Evolutionary conservation across 1,139 yeast species (phyloP).

Genomic region (Kodamaea anthophila): DNA sequence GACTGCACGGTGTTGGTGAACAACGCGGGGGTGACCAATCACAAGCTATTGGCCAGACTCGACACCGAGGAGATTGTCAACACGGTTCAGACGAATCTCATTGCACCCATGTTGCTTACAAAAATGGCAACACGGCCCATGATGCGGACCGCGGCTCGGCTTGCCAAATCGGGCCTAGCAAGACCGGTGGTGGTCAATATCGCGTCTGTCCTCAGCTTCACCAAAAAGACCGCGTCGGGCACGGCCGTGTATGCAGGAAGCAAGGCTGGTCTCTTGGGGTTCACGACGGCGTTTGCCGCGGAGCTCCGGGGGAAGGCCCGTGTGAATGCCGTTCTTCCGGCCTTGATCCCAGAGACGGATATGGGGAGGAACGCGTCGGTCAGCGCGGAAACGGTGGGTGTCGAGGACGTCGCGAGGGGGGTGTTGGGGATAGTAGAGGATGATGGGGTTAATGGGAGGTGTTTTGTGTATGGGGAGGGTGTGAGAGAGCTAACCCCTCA

Average conservation of each 20-base stretch:
- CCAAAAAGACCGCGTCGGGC: constrained; percentile 45
- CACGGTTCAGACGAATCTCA: constrained; percentile 56
- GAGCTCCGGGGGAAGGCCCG: constrained; percentile 54
- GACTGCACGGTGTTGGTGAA: constrained; percentile 52
- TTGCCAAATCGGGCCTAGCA: constrained; percentile 3
- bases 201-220: constrained; percentile 60
- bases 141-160: constrained; percentile 25
- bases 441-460: constrained; percentile 37
- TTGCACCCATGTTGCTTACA: constrained; percentile 58
- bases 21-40: constrained; percentile 78
- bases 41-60: constrained; percentile 46
- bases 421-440: constrained; percentile 25
- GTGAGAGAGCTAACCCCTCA: too few species aligned
- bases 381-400: constrained; percentile 15
- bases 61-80: constrained; percentile 34
- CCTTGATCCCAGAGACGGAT: constrained; percentile 64
- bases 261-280: constrained; percentile 71
- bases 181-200: constrained; percentile 49
- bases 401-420: constrained; percentile 23
- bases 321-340: constrained; percentile 68
- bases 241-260: constrained; percentile 74
- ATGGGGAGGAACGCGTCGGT: constrained; percentile 46
- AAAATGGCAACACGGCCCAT: constrained; percentile 42
- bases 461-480: too few species aligned
- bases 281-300: constrained; percentile 54